These are phyloP conservation scores for Salix exigua DNA, from an alignment of 345 rosid species.

Conservation along the genomic window DNA sequence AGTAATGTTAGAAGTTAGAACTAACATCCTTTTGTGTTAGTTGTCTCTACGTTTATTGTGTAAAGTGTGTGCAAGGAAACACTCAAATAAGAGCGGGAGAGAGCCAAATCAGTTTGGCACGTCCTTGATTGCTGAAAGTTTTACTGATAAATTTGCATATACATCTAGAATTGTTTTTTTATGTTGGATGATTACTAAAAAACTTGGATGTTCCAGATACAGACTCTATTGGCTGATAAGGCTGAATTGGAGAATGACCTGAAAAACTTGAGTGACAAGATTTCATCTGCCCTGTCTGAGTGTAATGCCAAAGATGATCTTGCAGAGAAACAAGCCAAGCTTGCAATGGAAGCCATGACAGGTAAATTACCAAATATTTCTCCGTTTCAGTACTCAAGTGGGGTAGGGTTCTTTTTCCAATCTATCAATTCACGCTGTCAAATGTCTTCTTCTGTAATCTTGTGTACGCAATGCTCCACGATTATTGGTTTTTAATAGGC, in stretches of 20 bases:
- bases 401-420: not conserved
- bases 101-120: not conserved
- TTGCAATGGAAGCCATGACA: slow-evolving; percentile 48
- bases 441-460: not conserved
- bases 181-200: not conserved
- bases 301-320: slow-evolving; percentile 48
- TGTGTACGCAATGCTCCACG: not conserved
- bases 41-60: not conserved
- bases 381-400: not conserved
- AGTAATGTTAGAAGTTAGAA: not conserved
- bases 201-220: slow-evolving; percentile 29
- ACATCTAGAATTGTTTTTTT: not conserved
- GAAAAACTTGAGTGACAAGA: slow-evolving; percentile 47
- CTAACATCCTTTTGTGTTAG: not conserved
- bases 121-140: not conserved
- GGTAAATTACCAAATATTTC: slow-evolving; percentile 38
- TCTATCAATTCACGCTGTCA: not conserved
- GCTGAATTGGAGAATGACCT: slow-evolving; percentile 55
- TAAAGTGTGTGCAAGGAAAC: not conserved
- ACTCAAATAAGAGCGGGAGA: not conserved
- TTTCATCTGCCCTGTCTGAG: slow-evolving; percentile 48
- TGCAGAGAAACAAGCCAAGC: slow-evolving; percentile 47
- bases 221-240: slow-evolving; percentile 44
- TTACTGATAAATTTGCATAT: not conserved
- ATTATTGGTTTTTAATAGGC: slow-evolving; percentile 33